phyloP scores from a whole-genome alignment of 805 yeast genomes.

The Candida odintsovae region DNA sequence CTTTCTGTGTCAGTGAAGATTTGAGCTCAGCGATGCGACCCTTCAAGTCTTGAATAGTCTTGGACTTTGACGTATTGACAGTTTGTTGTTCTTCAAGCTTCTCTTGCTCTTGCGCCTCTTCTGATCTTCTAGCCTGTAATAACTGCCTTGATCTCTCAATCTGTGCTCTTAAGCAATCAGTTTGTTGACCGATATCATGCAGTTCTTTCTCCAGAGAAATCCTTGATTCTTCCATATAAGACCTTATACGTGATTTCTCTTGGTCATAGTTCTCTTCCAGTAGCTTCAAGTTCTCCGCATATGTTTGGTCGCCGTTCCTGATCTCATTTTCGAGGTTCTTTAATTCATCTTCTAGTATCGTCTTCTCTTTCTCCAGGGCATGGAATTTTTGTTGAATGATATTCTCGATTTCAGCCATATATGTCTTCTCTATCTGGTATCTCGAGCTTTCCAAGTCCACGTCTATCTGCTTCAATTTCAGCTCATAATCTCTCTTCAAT shows the following conservation, averaged over 20 bases:
- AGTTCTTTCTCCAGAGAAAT: constrained; percentile 5
- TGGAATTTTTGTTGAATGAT: constrained; percentile 27
- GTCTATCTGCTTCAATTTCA: constrained; percentile 27
- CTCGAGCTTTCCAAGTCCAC: constrained; percentile 33
- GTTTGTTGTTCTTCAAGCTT: background rate
- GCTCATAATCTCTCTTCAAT: constrained; percentile 22
- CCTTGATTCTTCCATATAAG: constrained; percentile 20
- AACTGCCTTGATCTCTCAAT: background rate
- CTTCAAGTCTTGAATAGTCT: constrained; percentile 16
- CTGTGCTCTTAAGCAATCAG: background rate
- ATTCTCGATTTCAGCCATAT: constrained; percentile 32
- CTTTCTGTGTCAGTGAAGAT: constrained; percentile 9
- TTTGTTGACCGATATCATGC: constrained; percentile 1
- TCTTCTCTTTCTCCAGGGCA: background rate
- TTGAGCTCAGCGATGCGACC: constrained; percentile 5
- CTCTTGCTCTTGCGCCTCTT: background rate
- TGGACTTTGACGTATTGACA: background rate
- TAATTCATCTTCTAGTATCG: constrained; percentile 24
- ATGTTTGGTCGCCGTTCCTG: constrained; percentile 14
- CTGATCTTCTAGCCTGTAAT: background rate
- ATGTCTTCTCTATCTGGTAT: constrained; percentile 29
- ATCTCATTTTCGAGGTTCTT: constrained; percentile 19
- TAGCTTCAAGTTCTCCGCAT: constrained; percentile 14
- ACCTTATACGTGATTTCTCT: constrained; percentile 20
- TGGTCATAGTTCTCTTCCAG: constrained; percentile 19